Evolutionary conservation across 768 basidiomycete species (phyloP), one percentile per base, ranked within the genome.

Genomic region (Tylopilus sp.): DNA sequence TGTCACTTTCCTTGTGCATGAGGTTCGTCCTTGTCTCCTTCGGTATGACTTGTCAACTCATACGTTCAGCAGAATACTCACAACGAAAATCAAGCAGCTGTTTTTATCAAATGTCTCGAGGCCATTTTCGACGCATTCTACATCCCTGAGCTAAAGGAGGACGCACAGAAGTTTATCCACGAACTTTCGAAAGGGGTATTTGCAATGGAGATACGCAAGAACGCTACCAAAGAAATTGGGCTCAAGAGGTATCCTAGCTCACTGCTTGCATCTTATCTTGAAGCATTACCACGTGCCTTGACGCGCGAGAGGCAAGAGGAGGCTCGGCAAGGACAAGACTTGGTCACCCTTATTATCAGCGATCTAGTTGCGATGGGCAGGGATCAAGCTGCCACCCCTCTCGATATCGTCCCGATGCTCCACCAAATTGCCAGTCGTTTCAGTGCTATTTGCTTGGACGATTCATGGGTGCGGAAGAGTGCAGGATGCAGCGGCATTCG

Each of bases 401-500:
- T 77, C 48, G 86, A 88, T 55, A 74, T 88, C 38, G 73, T 84
- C 45, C 74, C 77, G 8, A 81, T 92, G 31, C 72, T 98, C 45
- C 87, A 92, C 63, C 87, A 92, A 58, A 77, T 98, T 40, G 85
- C 89, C 7, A 83, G 82, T 55, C 84, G 91, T 16, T 90, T 98
- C 72, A 85, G 82, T 40, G 84, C 88, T 3, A 76, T 97, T 24
- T 97, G 95, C 64, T 80, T 94, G 50, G 95, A 97, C 52, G 93
- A 94, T 62, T 79, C 89, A 0, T 97, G 95, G 95, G 79, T 78
- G 4, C 79, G 84, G 50, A 97, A 98, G 70, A 86, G 85, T 62
- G 96, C 95, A 10, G 97, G 93, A 13, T 93, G 90, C 60, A 77
- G 74, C 43, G 96, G 93, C 4, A 87, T 98, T 65, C 82, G 80